A percentile compares a stretch with the other conserved stretches of the same genome.
Conservation (phyloP, 257 asterid genomes). For the Leptodermis oblonga region DNA sequence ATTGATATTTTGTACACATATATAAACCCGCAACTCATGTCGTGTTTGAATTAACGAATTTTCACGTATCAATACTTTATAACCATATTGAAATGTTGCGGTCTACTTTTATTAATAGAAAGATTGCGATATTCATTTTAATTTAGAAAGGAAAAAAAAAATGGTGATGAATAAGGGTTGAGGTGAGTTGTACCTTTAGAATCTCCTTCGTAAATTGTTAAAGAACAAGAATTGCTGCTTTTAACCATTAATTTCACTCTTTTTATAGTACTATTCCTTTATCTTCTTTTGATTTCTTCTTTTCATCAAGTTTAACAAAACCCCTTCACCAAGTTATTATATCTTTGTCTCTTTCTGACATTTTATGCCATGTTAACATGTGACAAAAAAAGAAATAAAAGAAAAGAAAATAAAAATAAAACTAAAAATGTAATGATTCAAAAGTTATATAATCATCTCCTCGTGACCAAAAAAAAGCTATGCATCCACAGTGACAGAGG, state of each 20-base stretch:
- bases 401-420: no score
- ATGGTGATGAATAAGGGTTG: no score
- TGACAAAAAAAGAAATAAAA: slow-evolving; percentile 4
- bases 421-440: background rate
- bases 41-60: no score
- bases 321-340: no score
- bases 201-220: background rate
- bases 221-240: background rate
- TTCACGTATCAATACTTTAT: no score
- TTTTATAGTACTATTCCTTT: background rate
- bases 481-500: slow-evolving; percentile 6
- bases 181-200: background rate
- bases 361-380: slow-evolving; percentile 15
- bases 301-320: no score
- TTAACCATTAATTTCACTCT: background rate
- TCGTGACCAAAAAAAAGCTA: slow-evolving; percentile 19
- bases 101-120: no score
- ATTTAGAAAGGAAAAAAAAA: no score
- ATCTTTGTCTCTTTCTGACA: slow-evolving; percentile 14
- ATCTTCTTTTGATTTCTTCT: background rate
- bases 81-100: no score
- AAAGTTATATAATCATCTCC: slow-evolving; percentile 11
- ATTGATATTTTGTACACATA: no score
- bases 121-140: no score
- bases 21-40: no score